Conservation (phyloP, 1,284 basidiomycete species). For the Ustilago curta region DNA sequence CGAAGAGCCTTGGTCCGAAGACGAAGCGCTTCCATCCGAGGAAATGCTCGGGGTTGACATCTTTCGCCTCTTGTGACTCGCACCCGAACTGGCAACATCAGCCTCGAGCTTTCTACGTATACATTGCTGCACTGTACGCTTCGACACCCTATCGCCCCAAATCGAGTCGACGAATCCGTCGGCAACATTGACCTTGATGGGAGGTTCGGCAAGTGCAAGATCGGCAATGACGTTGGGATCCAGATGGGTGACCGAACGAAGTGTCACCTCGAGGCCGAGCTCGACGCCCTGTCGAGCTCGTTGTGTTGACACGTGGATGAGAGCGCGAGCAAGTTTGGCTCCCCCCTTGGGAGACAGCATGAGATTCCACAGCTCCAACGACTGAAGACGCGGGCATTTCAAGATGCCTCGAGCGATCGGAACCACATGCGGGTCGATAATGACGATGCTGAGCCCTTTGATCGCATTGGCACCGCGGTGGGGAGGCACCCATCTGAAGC, state of each 20-base stretch:
- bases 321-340: slow-evolving; percentile 16
- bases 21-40: no score
- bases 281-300: no score
- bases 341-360: slow-evolving; percentile 30
- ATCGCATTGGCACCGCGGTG: slow-evolving; percentile 28
- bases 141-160: slow-evolving; percentile 37
- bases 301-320: slow-evolving; percentile 14
- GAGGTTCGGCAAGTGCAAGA: slow-evolving; percentile 17
- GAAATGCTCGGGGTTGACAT: no score
- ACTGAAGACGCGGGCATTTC: slow-evolving; percentile 14
- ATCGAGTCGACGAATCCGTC: slow-evolving; percentile 41
- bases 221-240: slow-evolving; percentile 18
- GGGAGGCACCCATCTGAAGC: slow-evolving; percentile 35
- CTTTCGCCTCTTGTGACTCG: neutral
- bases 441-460: slow-evolving; percentile 39
- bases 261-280: slow-evolving; percentile 5
- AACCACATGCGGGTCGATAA: slow-evolving; percentile 32
- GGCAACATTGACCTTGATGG: slow-evolving; percentile 35
- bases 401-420: slow-evolving; percentile 22
- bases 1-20: no score
- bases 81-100: neutral
- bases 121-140: slow-evolving; percentile 16
- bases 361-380: slow-evolving; percentile 37
- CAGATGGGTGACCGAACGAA: slow-evolving; percentile 24
- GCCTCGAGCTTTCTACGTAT: slow-evolving; percentile 22